Evolutionary conservation across 2,329 filamentous ascomycete species (phyloP).

Genomic region (Rhynchosporium secalis): DNA sequence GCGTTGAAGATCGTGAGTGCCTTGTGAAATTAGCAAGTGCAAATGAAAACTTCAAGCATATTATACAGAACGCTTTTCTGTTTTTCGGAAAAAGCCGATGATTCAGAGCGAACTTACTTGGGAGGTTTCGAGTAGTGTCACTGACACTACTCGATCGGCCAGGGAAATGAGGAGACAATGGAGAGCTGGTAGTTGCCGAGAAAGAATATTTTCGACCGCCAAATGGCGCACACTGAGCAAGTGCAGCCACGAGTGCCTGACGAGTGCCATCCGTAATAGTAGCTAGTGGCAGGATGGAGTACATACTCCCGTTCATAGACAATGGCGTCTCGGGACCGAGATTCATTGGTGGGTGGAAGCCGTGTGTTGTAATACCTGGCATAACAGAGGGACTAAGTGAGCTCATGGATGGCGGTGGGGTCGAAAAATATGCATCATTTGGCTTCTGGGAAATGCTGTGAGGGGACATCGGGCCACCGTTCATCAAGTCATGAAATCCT

Average conservation of each 20-base stretch:
- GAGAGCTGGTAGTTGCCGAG: conserved; percentile 52
- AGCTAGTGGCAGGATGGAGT: conserved; percentile 58
- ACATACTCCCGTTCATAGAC: conserved; percentile 62
- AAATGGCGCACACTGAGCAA: conserved; percentile 57
- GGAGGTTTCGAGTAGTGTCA: conserved; percentile 60
- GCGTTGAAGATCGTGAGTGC: conserved; percentile 81
- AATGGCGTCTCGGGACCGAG: conserved; percentile 74
- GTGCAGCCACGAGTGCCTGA: conserved; percentile 59
- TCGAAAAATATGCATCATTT: conserved; percentile 76
- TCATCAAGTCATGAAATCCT: conserved; percentile 75
- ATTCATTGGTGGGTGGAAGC: conserved; percentile 65
- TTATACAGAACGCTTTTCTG: neutral
- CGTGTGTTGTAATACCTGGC: conserved; percentile 61
- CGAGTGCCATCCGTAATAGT: conserved; percentile 67
- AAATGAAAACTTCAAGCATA: neutral
- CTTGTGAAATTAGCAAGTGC: conserved; percentile 14
- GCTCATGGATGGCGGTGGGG: conserved; percentile 72
- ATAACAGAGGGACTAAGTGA: conserved; percentile 72
- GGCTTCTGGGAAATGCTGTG: conserved; percentile 72
- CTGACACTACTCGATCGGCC: conserved; percentile 50
- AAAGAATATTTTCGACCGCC: conserved; percentile 65
- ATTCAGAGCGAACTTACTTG: conserved; percentile 46
- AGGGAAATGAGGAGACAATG: conserved; percentile 54
- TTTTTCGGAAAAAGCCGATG: neutral
- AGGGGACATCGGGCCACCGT: conserved; percentile 72